Conservation (phyloP, 805 yeast genomes). For the Starmera dryadoides region DNA sequence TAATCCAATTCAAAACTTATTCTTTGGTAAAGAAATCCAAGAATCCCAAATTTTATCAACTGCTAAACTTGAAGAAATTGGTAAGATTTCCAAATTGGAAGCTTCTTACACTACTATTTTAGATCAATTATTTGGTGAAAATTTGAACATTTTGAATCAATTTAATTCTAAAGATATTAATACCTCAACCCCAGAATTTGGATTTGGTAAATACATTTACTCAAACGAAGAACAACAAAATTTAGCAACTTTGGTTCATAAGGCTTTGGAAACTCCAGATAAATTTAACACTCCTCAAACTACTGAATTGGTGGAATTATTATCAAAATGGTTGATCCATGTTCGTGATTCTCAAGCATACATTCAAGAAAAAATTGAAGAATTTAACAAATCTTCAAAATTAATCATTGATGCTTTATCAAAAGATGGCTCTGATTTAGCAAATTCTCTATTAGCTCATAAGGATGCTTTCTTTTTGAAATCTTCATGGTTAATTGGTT, state of each 20-base stretch:
- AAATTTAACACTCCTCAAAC: conserved; percentile 36
- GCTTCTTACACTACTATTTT: conserved; percentile 72
- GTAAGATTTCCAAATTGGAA: conserved; percentile 50
- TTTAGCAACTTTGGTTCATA: conserved; percentile 37
- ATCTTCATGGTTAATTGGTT: conserved; percentile 81
- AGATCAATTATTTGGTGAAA: conserved; percentile 52
- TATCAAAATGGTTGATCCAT: conserved; percentile 66
- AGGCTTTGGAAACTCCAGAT: conserved; percentile 36
- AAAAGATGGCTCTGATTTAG: conserved; percentile 32
- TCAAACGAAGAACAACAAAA: conserved; percentile 42
- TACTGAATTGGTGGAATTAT: conserved; percentile 41
- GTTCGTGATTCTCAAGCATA: conserved; percentile 30
- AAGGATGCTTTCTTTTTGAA: conserved; percentile 38
- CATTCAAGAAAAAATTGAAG: conserved; percentile 18
- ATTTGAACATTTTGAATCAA: conserved; percentile 57
- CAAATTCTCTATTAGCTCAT: conserved; percentile 38
- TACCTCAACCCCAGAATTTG: conserved; percentile 74
- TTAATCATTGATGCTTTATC: conserved; percentile 31
- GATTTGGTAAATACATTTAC: conserved; percentile 70
- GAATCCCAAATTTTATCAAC: conserved; percentile 7
- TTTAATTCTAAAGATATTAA: conserved; percentile 34
- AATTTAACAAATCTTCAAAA: conserved; percentile 22
- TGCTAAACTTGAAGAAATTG: conserved; percentile 19
- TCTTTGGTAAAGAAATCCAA: conserved; percentile 38
- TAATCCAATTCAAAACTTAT: conserved; percentile 55